Evolutionary conservation across 73 alveolate genomes (phyloP), one percentile per base, ranked within the genome.

Genomic region (Uronychia setigera): DNA sequence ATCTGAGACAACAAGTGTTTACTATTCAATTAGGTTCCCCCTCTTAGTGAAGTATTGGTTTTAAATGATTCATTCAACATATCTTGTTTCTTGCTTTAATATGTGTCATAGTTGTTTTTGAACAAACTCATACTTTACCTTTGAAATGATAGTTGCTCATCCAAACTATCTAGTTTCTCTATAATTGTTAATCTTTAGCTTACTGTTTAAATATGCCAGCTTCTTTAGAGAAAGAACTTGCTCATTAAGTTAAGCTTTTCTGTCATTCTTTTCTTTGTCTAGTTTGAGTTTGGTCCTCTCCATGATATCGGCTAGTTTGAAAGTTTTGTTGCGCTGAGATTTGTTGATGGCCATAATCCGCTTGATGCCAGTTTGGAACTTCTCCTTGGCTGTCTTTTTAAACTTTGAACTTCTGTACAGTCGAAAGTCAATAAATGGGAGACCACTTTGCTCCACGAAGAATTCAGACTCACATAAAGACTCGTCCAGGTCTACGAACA

Each of bases 301-400:
- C 67, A 46, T 46, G 67, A 46, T 19, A 11, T 46, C 19, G 5
- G 67, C 67, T 19, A 46, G 67, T 46, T 46, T 46, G 19, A 46
- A 46, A 11, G 5, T 5, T 19, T 46, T 46, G 67, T 46, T 46
- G n/a, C 67, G 5, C 19, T 46, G 67, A 19, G 67, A 5, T 19
- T 46, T 46, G 67, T 46, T 46, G 67, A 46, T 46, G 67, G 67
- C 67, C 67, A 46, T 46, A 19, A 46, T 46, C 67, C 67, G 67
- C 5, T 46, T 5, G 19, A 46, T 46, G n/a, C 67, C 67, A 11
- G n/a, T 46, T 46, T 19, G 5, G 67, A 46, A 46, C 19, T 46
- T 46, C 19, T 46, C 67, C 19, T 19, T 46, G 67, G 19, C 67
- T 11, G 67, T 11, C 67, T 46, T 5, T 19, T 46, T 46, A 19